Evolutionary conservation across 2,329 filamentous ascomycete genomes (phyloP).

Genomic region (Bipolaris sorokiniana): DNA sequence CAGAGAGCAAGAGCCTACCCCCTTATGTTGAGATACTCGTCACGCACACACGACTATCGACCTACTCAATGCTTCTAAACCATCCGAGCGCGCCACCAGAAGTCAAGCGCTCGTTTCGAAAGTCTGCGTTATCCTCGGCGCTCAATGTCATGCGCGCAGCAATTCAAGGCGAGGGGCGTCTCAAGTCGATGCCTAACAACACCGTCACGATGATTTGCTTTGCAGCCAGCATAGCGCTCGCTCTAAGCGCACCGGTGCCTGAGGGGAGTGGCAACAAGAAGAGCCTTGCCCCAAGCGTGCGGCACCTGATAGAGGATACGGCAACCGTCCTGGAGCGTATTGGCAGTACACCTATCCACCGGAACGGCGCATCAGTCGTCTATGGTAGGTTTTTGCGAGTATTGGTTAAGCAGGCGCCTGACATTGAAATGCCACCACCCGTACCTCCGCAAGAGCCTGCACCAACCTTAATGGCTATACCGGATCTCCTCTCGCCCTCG

Average conservation of each 20-base stretch:
- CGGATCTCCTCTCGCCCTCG: slow-evolving; percentile 14
- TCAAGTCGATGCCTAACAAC: slow-evolving; percentile 80
- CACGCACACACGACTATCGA: slow-evolving; percentile 73
- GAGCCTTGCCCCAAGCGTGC: slow-evolving; percentile 44
- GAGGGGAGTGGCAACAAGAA: slow-evolving; percentile 27
- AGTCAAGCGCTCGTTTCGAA: slow-evolving; percentile 75
- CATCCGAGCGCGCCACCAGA: slow-evolving; percentile 73
- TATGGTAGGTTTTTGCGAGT: slow-evolving; percentile 64
- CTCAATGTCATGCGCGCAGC: slow-evolving; percentile 77
- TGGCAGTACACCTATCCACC: slow-evolving; percentile 68
- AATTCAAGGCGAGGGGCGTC: slow-evolving; percentile 71
- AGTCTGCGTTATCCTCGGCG: slow-evolving; percentile 72
- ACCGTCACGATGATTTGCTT: slow-evolving; percentile 81
- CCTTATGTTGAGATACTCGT: slow-evolving; percentile 78
- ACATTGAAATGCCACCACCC: slow-evolving; percentile 12
- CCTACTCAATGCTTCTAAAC: slow-evolving; percentile 76
- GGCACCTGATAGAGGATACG: slow-evolving; percentile 64
- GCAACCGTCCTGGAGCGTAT: slow-evolving; percentile 73
- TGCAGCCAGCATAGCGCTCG: slow-evolving; percentile 61
- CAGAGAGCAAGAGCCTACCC: slow-evolving; percentile 61
- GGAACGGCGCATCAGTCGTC: slow-evolving; percentile 68
- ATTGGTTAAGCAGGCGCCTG: slow-evolving; percentile 39
- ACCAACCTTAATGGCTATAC: slow-evolving; percentile 19
- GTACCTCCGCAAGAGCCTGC: slow-evolving; percentile 7
- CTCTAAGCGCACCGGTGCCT: slow-evolving; percentile 45